Evolutionary conservation across 2,329 filamentous ascomycete species (phyloP), one percentile per base, ranked within the genome.

Genomic region (Trichoderma sp.): DNA sequence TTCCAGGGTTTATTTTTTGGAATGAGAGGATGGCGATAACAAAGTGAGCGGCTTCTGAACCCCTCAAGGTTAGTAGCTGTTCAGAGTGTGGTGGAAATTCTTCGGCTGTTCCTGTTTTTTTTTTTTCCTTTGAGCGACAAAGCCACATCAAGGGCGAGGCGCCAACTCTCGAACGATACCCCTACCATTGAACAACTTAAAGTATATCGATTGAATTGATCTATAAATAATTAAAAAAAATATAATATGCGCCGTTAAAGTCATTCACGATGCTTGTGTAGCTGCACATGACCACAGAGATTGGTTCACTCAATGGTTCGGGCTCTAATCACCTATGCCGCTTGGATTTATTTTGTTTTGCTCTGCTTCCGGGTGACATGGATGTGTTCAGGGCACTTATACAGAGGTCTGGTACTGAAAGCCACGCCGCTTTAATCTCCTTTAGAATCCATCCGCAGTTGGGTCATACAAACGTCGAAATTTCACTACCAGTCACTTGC

Each of bases 11-110:
- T 67, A 26, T 28, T 68, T 67, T 59, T 28, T 62, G 43, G 59
- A 69, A 62, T 73, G 73, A 74, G 70, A 63, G 58, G 55, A 65
- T 23, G 50, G 32, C 47, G 39, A 72, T 68, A 55, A 68, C 63
- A 74, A 70, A 70, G 72, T 75, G 72, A 74, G 71, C 68, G 70
- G 63, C 67, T 62, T 66, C n/a, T 72, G 74, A 73, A 71, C 73
- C 74, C 74, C 71, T 74, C 72, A 74, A 72, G 74, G 72, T 74
- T 59, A 59, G 57, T 59, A 63, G 73, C 63, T 71, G 30, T 28
- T 15, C 53, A 68, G 58, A 43, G 55, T 30, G 71, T 71, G 63
- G 70, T 73, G 75, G 74, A 34, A 65, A 70, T 73, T 73, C 74
- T 71, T 75, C 75, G 75, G 74, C 71, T 65, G 59, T 65, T 65